Evolutionary conservation across 2,329 filamentous ascomycete genomes (phyloP).

Genomic region (Fusarium sp.): DNA sequence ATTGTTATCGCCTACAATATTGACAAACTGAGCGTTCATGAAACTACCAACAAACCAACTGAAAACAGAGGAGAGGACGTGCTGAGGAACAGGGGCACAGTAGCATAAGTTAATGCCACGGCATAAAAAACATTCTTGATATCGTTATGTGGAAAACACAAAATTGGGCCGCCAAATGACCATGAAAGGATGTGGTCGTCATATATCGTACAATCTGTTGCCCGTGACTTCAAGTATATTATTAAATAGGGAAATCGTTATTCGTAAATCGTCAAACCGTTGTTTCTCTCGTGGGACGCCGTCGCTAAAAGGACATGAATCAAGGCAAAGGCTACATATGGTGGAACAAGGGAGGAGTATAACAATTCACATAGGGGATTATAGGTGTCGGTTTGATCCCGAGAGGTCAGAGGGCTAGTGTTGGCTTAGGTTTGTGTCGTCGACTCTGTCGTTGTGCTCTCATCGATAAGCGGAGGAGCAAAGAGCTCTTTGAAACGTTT

Average conservation of each 20-base stretch:
- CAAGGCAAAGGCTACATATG: constrained; percentile 31
- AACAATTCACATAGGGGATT: constrained; percentile 4
- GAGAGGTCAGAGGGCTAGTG: neutral
- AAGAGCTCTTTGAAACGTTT: constrained; percentile 60
- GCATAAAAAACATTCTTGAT: constrained; percentile 31
- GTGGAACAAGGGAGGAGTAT: constrained; percentile 12
- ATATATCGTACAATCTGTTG: constrained; percentile 47
- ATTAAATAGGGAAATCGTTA: constrained; percentile 42
- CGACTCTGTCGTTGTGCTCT: constrained; percentile 34
- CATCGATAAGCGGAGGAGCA: constrained; percentile 39
- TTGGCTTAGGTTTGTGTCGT: constrained; percentile 19
- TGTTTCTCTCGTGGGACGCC: constrained; percentile 29
- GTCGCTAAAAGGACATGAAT: constrained; percentile 38
- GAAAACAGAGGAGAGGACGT: constrained; percentile 19
- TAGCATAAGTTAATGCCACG: constrained; percentile 34
- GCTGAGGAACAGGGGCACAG: constrained; percentile 7
- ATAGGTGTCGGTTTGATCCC: constrained; percentile 8
- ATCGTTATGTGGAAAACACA: constrained; percentile 18
- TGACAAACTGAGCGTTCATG: constrained; percentile 49
- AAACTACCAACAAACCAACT: constrained; percentile 38
- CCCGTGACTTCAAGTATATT: constrained; percentile 24
- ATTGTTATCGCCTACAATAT: constrained; percentile 45
- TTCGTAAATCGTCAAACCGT: constrained; percentile 46
- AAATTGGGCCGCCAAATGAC: constrained; percentile 27
- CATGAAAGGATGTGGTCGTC: constrained; percentile 19